Evolutionary conservation across 2,329 filamentous ascomycete genomes (phyloP).

Genomic region (Neospermospora avenae): DNA sequence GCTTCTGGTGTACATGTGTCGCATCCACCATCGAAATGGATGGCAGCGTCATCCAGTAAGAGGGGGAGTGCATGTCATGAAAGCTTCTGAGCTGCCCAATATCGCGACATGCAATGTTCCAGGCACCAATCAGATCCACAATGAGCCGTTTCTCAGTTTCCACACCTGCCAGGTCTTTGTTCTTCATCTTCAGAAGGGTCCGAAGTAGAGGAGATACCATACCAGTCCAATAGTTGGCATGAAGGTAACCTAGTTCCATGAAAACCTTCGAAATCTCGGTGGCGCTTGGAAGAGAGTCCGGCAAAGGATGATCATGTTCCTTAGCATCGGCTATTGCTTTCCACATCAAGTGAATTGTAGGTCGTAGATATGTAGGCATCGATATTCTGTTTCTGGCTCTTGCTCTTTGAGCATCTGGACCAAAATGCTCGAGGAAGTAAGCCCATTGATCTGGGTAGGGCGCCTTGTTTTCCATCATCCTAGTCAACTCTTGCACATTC

Average conservation of each 20-base stretch:
- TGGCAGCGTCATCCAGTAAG: conserved; percentile 30
- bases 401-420: conserved; percentile 21
- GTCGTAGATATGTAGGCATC: conserved; percentile 9
- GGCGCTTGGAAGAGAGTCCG: conserved; percentile 26
- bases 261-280: conserved; percentile 30
- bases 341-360: conserved; percentile 19
- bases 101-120: conserved; percentile 32
- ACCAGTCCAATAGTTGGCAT: conserved; percentile 27
- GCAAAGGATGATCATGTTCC: conserved; percentile 21
- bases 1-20: conserved; percentile 9
- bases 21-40: conserved; percentile 13
- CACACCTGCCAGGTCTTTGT: conserved; percentile 2
- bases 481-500: conserved; percentile 27
- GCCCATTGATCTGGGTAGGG: conserved; percentile 29
- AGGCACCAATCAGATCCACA: conserved; percentile 32
- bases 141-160: conserved; percentile 17
- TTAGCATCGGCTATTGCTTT: conserved; percentile 26
- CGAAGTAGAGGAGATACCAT: conserved; percentile 27
- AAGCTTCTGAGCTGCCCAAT: conserved; percentile 7
- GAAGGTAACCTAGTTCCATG: conserved; percentile 26
- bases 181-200: conserved; percentile 18
- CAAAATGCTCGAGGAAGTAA: conserved; percentile 34
- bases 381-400: conserved; percentile 2
- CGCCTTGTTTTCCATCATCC: conserved; percentile 27
- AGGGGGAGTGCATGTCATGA: conserved; percentile 11